phyloP scores from a whole-genome alignment of 1,284 basidiomycete genomes.

The Fistulinella staudtii region DNA sequence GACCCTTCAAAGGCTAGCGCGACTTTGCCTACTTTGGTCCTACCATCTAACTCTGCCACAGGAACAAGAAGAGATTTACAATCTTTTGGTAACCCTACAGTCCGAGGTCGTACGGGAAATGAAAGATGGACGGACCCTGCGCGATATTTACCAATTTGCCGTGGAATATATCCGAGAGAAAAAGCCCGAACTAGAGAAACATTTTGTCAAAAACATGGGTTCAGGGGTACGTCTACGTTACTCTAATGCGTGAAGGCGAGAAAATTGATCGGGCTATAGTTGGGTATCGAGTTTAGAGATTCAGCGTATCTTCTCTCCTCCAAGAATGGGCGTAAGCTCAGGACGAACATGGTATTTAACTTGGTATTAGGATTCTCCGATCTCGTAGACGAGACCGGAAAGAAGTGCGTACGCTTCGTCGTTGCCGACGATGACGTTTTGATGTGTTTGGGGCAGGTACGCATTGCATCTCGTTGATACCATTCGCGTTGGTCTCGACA shows the following conservation, averaged over 20 bases:
- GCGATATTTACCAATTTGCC: slow-evolving; percentile 81
- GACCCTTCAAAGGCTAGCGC: slow-evolving; percentile 79
- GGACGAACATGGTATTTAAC: slow-evolving; percentile 83
- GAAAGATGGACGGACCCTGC: slow-evolving; percentile 75
- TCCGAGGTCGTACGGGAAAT: slow-evolving; percentile 72
- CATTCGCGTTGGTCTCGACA: slow-evolving; percentile 71
- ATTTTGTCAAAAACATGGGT: slow-evolving; percentile 88
- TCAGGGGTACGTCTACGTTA: slow-evolving; percentile 63
- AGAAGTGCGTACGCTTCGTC: slow-evolving; percentile 51
- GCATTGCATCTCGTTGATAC: slow-evolving; percentile 90
- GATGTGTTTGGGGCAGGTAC: slow-evolving; percentile 52
- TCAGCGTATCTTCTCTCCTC: slow-evolving; percentile 76
- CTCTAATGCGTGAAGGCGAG: not conserved
- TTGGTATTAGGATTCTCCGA: slow-evolving; percentile 84
- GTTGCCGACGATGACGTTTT: slow-evolving; percentile 5
- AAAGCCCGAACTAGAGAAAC: slow-evolving; percentile 76
- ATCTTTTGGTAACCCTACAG: slow-evolving; percentile 76
- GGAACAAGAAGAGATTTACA: slow-evolving; percentile 89
- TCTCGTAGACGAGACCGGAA: slow-evolving; percentile 70
- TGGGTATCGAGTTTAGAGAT: slow-evolving; percentile 93
- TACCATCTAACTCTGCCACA: slow-evolving; percentile 30
- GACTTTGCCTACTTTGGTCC: not conserved
- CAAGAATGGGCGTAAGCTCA: slow-evolving; percentile 75
- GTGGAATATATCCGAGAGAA: slow-evolving; percentile 72
- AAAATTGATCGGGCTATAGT: slow-evolving; percentile 44